Conservation (phyloP, 208 protist genomes). For the Trypanosomatidae sp. region DNA sequence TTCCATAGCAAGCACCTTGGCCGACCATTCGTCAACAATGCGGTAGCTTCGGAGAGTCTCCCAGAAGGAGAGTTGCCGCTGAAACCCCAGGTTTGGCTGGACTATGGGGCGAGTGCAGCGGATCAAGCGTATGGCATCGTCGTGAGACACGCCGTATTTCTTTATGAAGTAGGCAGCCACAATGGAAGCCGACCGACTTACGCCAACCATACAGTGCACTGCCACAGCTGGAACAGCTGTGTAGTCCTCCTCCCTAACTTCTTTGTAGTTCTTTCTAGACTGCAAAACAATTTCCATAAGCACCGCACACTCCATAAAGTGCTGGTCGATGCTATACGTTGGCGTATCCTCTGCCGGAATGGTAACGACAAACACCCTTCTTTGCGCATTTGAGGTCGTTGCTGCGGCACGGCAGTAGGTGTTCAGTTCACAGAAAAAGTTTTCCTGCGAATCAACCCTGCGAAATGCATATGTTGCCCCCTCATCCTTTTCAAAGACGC, state of each 20-base stretch:
- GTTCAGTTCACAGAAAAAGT: conserved; percentile 52
- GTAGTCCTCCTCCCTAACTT: neutral
- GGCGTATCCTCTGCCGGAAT: conserved; percentile 69
- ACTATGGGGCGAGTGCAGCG: conserved; percentile 54
- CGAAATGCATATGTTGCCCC: conserved; percentile 17
- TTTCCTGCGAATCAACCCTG: conserved; percentile 34
- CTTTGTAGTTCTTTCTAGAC: conserved; percentile 14
- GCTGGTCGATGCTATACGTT: conserved; percentile 66
- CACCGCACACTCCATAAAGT: conserved; percentile 64
- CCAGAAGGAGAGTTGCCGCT: conserved; percentile 63
- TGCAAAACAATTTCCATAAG: conserved; percentile 68
- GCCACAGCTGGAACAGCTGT: conserved; percentile 33
- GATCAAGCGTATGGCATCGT: conserved; percentile 63
- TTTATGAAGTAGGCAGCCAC: conserved; percentile 90
- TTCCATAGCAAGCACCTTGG: conserved; percentile 44
- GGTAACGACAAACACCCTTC: conserved; percentile 68
- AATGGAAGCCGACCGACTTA: conserved; percentile 81
- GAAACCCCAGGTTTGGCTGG: conserved; percentile 81
- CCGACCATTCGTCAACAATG: conserved; percentile 57
- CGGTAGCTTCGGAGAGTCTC: conserved; percentile 44
- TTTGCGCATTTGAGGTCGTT: conserved; percentile 14
- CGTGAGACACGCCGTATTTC: conserved; percentile 35
- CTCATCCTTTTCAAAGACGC: conserved; percentile 43
- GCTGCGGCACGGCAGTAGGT: conserved; percentile 31
- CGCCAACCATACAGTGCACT: conserved; percentile 88